Conservation (phyloP, 257 asterid genomes). For the Solanum piurae region DNA sequence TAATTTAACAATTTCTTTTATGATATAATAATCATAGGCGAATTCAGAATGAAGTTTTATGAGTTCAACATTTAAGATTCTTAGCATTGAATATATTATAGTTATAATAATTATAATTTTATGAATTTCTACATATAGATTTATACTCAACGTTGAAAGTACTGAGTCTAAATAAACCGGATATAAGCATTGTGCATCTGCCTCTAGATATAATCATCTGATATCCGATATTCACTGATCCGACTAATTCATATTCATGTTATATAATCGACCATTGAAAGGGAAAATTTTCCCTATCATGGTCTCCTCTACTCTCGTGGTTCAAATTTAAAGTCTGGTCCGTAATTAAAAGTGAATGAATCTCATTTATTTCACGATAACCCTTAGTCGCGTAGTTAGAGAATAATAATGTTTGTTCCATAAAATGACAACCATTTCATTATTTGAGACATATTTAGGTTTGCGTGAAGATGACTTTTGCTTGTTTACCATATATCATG, state of each 20-base stretch:
- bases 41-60: background rate
- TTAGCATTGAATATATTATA: background rate
- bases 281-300: too few species aligned
- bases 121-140: background rate
- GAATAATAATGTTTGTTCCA: background rate
- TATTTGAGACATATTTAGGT: background rate
- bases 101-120: background rate
- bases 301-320: background rate
- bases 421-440: background rate
- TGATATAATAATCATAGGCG: background rate
- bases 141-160: background rate
- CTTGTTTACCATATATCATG: background rate
- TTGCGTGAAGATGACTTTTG: background rate
- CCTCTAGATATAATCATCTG: background rate
- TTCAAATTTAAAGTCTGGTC: background rate
- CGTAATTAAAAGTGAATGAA: background rate
- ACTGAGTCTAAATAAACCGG: background rate
- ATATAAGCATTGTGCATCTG: background rate
- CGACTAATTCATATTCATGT: background rate
- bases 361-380: background rate
- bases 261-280: background rate
- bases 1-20: background rate
- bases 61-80: background rate
- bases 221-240: background rate
- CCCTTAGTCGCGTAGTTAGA: background rate